Conservation (phyloP, 176 grass and related monocot genomes). For the Poa pratensis region DNA sequence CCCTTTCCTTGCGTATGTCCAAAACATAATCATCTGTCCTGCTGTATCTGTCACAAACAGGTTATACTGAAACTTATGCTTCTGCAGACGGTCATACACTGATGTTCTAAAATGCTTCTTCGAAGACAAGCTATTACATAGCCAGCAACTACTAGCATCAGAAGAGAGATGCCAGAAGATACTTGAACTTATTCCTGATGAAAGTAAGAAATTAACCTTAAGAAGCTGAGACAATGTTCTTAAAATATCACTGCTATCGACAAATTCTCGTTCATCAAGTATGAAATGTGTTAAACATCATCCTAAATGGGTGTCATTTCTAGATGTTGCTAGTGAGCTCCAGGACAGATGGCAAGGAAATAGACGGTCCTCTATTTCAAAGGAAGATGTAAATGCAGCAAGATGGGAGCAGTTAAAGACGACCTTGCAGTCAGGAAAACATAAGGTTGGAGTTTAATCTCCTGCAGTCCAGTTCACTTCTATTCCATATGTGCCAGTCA, state of each 20-base stretch:
- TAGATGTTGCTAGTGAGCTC: slow-evolving; percentile 83
- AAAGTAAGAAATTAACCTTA: slow-evolving; percentile 54
- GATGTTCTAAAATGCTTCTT: slow-evolving; percentile 85
- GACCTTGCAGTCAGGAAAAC: slow-evolving; percentile 78
- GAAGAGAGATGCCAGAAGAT: slow-evolving; percentile 87
- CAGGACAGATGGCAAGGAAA: slow-evolving; percentile 83
- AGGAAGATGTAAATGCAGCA: slow-evolving; percentile 70
- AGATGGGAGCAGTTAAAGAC: slow-evolving; percentile 90
- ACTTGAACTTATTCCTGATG: slow-evolving; percentile 85
- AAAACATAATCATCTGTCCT: slow-evolving; percentile 33
- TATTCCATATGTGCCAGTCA: background rate
- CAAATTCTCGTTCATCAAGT: background rate
- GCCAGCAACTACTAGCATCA: slow-evolving; percentile 73
- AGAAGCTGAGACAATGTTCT: background rate
- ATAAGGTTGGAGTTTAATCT: slow-evolving; percentile 67
- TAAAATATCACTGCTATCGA: background rate
- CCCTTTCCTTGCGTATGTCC: slow-evolving; percentile 82
- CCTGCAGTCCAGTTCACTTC: background rate
- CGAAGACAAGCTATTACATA: slow-evolving; percentile 69
- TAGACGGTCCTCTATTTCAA: slow-evolving; percentile 79
- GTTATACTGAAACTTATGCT: slow-evolving; percentile 22
- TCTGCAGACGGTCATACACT: slow-evolving; percentile 78
- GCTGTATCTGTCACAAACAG: slow-evolving; percentile 14
- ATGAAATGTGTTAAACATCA: slow-evolving; percentile 34
- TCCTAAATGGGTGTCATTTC: slow-evolving; percentile 42